phyloP scores from a whole-genome alignment of 495 filamentous ascomycete genomes.

The Penicillium salamii region DNA sequence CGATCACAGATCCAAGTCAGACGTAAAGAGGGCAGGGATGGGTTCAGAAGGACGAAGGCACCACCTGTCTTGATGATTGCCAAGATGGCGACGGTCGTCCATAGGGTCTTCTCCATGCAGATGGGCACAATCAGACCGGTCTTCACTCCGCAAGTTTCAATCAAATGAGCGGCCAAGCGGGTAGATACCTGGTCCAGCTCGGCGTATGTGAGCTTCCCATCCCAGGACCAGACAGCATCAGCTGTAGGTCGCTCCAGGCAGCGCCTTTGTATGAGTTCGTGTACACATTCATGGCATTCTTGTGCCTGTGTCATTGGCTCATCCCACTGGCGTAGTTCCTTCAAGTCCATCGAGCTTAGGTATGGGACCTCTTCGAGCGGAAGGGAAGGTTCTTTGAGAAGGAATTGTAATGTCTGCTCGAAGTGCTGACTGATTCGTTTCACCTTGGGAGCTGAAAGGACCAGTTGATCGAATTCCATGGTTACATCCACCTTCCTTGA shows the following conservation, averaged over 20 bases:
- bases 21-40: background rate
- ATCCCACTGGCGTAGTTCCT: background rate
- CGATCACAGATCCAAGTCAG: background rate
- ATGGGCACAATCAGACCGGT: constrained; percentile 39
- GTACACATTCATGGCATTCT: background rate
- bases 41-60: background rate
- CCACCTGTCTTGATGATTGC: constrained; percentile 39
- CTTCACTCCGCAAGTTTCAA: constrained; percentile 20
- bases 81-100: constrained; percentile 38
- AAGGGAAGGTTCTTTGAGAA: background rate
- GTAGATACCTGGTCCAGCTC: constrained; percentile 36
- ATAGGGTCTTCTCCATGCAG: constrained; percentile 43
- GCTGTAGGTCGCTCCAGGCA: background rate
- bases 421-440: background rate
- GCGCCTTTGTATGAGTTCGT: background rate
- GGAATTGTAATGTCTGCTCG: background rate
- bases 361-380: background rate
- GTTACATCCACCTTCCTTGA: background rate
- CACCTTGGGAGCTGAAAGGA: background rate
- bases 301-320: background rate
- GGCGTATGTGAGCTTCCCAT: constrained; percentile 48
- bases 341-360: background rate
- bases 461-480: background rate
- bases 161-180: constrained; percentile 13
- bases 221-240: constrained; percentile 38